Conservation (phyloP, 441 rosid species). For the Gossypium laxum region DNA sequence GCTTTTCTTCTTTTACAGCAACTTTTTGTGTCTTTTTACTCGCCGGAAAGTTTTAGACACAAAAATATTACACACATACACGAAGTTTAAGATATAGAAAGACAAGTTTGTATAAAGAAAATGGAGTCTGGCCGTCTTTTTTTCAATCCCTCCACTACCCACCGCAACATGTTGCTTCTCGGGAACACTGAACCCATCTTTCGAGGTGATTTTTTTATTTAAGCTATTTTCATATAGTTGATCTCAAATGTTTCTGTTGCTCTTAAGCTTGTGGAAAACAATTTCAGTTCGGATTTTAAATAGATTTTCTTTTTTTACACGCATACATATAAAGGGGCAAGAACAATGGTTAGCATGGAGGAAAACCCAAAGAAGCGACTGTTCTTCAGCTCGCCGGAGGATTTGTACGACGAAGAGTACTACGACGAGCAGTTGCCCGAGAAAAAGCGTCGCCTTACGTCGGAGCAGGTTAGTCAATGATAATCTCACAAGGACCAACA, state of each 20-base stretch:
- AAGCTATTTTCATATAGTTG: too few relatives aligned
- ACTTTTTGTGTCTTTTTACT: neutral
- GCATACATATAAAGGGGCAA: constrained; percentile 30
- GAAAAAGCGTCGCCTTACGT: constrained; percentile 81
- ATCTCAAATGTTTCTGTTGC: too few relatives aligned
- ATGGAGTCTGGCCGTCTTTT: constrained; percentile 65
- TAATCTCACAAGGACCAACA: too few relatives aligned
- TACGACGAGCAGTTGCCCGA: constrained; percentile 71
- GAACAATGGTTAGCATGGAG: constrained; percentile 49
- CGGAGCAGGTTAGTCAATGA: constrained; percentile 48
- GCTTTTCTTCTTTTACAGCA: neutral
- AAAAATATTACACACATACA: neutral
- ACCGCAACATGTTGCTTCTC: constrained; percentile 55
- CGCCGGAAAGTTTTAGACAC: constrained; percentile 6
- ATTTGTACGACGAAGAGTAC: constrained; percentile 61
- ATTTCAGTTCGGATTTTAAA: neutral
- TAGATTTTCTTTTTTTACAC: neutral
- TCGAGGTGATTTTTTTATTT: constrained; percentile 30
- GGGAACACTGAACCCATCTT: constrained; percentile 39
- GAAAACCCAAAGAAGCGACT: constrained; percentile 59
- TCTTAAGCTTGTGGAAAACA: neutral
- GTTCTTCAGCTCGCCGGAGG: constrained; percentile 63
- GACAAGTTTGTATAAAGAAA: neutral
- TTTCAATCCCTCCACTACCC: constrained; percentile 49
- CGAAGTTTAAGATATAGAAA: neutral